Percentiles rank a stretch among this genome's conserved stretches.
Evolutionary conservation across 768 basidiomycete species (phyloP).

Genomic region (Agaricus blazei): DNA sequence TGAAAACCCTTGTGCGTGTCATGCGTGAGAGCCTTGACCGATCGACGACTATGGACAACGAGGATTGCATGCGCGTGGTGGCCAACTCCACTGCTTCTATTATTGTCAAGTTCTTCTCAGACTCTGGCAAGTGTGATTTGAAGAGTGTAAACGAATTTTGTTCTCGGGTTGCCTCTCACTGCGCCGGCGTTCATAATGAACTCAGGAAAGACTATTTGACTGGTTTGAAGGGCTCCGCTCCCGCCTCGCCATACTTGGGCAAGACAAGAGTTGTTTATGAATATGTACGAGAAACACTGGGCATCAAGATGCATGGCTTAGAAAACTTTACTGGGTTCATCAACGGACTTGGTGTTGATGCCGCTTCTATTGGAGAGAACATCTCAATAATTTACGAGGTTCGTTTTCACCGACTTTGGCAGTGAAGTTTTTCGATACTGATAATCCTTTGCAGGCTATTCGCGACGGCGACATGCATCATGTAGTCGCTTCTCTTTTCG

Average conservation of each 20-base stretch:
- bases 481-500: conserved; percentile 52
- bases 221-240: conserved; percentile 54
- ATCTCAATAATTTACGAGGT: conserved; percentile 73
- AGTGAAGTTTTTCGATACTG: neutral
- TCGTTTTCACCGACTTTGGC: conserved; percentile 14
- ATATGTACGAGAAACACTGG: conserved; percentile 60
- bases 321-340: conserved; percentile 53
- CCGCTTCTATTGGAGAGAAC: conserved; percentile 65
- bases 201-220: conserved; percentile 52
- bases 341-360: conserved; percentile 39
- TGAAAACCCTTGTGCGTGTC: conserved; percentile 29
- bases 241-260: conserved; percentile 59
- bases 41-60: conserved; percentile 66
- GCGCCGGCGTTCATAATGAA: conserved; percentile 38
- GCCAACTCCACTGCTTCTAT: conserved; percentile 52
- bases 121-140: conserved; percentile 14
- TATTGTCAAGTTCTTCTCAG: conserved; percentile 41
- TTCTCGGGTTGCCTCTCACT: conserved; percentile 39
- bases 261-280: conserved; percentile 64
- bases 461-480: conserved; percentile 64
- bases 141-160: conserved; percentile 46
- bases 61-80: conserved; percentile 57
- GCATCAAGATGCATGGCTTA: conserved; percentile 70
- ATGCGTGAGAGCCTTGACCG: conserved; percentile 57
- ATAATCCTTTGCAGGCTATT: conserved; percentile 38